Evolutionary conservation across 768 basidiomycete species (phyloP).

Genomic region (Scleroderma bovista): DNA sequence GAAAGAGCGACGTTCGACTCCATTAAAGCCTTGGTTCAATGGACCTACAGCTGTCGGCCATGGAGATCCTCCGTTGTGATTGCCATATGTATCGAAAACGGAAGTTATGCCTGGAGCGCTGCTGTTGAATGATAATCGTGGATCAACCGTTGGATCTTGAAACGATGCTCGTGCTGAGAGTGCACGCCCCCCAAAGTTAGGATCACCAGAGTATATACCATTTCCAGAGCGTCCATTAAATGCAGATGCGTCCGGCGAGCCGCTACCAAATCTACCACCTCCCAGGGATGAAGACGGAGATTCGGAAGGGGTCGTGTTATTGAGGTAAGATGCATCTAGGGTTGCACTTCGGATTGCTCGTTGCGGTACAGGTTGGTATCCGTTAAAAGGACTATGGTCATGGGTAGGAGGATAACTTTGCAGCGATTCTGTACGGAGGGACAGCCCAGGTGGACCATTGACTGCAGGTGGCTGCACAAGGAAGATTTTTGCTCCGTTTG

Average conservation of each 20-base stretch:
- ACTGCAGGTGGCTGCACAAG: conserved; percentile 42
- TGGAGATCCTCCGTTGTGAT: conserved; percentile 30
- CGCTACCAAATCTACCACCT: conserved; percentile 54
- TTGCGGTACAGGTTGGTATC: conserved; percentile 63
- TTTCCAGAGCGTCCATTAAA: conserved; percentile 45
- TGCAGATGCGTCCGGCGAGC: conserved; percentile 62
- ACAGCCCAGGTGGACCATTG: conserved; percentile 49
- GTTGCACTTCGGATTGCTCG: conserved; percentile 55
- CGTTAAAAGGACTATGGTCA: conserved; percentile 37
- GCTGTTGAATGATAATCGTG: conserved; percentile 30
- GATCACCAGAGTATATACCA: conserved; percentile 34
- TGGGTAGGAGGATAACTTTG: conserved; percentile 37
- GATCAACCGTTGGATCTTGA: conserved; percentile 38
- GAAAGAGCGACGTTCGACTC: conserved; percentile 19
- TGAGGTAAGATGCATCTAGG: conserved; percentile 52
- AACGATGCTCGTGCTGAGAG: conserved; percentile 33
- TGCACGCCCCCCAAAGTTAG: conserved; percentile 30
- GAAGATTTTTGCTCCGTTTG: conserved; percentile 56
- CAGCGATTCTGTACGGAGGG: conserved; percentile 45
- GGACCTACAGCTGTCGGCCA: conserved; percentile 31
- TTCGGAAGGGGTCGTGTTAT: conserved; percentile 52
- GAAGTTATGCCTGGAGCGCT: conserved; percentile 27
- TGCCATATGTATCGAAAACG: conserved; percentile 35
- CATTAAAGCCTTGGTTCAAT: conserved; percentile 14
- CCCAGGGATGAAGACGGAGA: conserved; percentile 73